Evolutionary conservation across 495 filamentous ascomycete genomes (phyloP), one percentile per base, ranked within the genome.

Genomic region (Penicillium herquei): DNA sequence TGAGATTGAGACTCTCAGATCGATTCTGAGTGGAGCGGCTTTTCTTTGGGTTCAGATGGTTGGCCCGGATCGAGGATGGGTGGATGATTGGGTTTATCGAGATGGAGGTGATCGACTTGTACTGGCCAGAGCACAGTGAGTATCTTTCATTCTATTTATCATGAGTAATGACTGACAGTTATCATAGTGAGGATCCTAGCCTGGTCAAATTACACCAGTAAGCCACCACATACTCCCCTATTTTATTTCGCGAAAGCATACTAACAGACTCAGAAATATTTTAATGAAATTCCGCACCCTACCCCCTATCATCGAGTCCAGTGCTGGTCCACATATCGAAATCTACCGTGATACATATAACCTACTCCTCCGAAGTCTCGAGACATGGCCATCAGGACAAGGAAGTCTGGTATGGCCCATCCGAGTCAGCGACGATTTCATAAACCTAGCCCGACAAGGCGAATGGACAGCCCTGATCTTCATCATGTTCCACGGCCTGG

Each of bases 41-140:
- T 58, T 58, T 16, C 44, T 58, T 30, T 58, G 51, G 39, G 34
- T 53, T 49, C 56, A 58, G 31, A 53, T 58, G 39, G 52, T 53
- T n/a, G 49, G 43, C 11, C 21, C 49, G 14, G 47, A 58, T 14
- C 17, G 44, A 8, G 52, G 41, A 1, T 30, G 32, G 18, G 43
- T 58, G 31, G 56, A 53, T 44, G 16, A 34, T 21, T 58, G 56
- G 56, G 31, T 58, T 2, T 44, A 45, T 39, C 56, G 44, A 2
- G 44, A 49, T 26, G 51, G 34, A 32, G 49, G 14, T n/a, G 42
- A 47, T n/a, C 16, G 32, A 16, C 31, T 41, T n/a, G 39, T 37
- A 5, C 8, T 53, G 14, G 44, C 55, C 9, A 34, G 39, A 43
- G 50, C 51, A 3, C 35, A 34, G 56, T 49, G 49, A 18, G 50